These are phyloP conservation scores for Solanum boliviense DNA, from an alignment of 257 asterid genomes.

Conservation along the genomic window DNA sequence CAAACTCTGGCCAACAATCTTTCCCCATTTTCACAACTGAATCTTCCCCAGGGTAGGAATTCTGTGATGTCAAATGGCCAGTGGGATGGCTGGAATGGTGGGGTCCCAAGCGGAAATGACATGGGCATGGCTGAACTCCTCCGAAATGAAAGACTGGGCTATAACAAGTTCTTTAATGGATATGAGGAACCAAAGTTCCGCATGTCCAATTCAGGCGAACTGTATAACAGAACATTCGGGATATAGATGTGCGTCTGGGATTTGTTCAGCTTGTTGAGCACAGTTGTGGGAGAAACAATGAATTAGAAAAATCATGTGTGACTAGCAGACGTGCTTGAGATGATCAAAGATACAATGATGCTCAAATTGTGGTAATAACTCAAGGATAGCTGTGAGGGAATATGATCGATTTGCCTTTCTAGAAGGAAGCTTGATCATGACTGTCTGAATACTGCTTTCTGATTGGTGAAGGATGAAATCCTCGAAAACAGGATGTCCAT, in stretches of 20 bases:
- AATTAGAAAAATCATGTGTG: slow-evolving; percentile 16
- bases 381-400: slow-evolving; percentile 2
- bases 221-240: slow-evolving; percentile 68
- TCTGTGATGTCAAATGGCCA: slow-evolving; percentile 64
- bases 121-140: slow-evolving; percentile 63
- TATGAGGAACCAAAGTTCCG: slow-evolving; percentile 69
- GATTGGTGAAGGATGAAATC: slow-evolving; percentile 65
- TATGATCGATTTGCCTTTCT: not conserved
- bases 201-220: slow-evolving; percentile 58
- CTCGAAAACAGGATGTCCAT: slow-evolving; percentile 41
- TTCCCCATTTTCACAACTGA: slow-evolving; percentile 53
- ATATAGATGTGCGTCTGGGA: slow-evolving; percentile 27
- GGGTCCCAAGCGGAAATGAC: slow-evolving; percentile 46
- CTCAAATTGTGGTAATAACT: not conserved
- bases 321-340: slow-evolving; percentile 10
- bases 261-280: slow-evolving; percentile 3
- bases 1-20: slow-evolving; percentile 47
- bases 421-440: slow-evolving; percentile 4
- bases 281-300: slow-evolving; percentile 4
- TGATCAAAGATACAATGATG: not conserved
- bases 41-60: slow-evolving; percentile 49
- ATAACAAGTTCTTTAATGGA: slow-evolving; percentile 42
- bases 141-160: slow-evolving; percentile 58
- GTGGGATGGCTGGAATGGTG: slow-evolving; percentile 83
- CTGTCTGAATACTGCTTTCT: slow-evolving; percentile 34